Base-by-base conservation (phyloP, 495 filamentous ascomycete species). In the Hapsidospora chrysogenum region DNA sequence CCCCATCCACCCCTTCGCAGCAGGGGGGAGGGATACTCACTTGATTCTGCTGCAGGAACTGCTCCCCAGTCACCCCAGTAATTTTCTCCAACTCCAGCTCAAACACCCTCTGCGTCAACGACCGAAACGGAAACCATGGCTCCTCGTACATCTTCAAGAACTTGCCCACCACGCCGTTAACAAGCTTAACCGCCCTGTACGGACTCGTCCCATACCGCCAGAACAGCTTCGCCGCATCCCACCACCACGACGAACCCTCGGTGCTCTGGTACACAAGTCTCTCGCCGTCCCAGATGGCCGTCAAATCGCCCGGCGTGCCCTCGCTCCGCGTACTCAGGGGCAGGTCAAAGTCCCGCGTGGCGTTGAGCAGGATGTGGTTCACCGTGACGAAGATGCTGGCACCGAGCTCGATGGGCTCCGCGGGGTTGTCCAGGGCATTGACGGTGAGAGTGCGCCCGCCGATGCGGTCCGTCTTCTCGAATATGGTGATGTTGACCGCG, bases 401-500 rank as follows among this genome's bases (percentile, higher is more conserved):
- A 7, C 89, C 89, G 1, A 95, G 67, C 44, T 99, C 89, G 31
- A 94, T 69, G 4, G 81, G 83, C 30, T 72, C 54, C 0, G 61
- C 46, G 3, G 77, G 63, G 45, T 89, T 64, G 41, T 72, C 71
- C 41, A 80, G 84, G 0, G 74, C 79, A 50, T 92, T 66, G 22
- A 95, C 78, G 14, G 89, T 96, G 5, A 85, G 89, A 17, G 81
- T 81, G 9, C 89, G 79, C 17, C 89, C 89, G 2, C 89, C 92
- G 19, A 95, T 64, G 48, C 80, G 83, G 17, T 63, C 57, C 13
- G 69, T 72, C 29, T 80, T 79, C 48, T 96, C 92, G 49, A 81
- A 96, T 31, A 99, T 63, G 10, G 85, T 95, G 48, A 96, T 78
- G 41, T 89, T 75, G 30, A 83, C 46, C 6, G 47, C 35, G 15